These are phyloP conservation scores for Neobulgaria alba DNA, from an alignment of 2,329 filamentous ascomycete genomes.

Conservation along the genomic window DNA sequence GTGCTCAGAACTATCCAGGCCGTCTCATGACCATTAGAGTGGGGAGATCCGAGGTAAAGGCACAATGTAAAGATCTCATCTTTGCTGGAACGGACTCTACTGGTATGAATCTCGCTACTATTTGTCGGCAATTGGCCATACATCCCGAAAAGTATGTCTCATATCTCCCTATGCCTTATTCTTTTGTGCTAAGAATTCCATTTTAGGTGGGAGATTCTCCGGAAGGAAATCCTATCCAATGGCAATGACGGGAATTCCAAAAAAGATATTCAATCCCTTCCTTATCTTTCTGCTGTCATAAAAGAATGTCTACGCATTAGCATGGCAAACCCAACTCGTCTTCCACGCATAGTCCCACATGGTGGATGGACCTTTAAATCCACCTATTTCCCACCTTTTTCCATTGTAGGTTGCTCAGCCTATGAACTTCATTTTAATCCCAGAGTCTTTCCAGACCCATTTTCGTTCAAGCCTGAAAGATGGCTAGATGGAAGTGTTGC, in stretches of 20 bases:
- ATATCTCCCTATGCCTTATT: no score
- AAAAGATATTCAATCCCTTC: no score
- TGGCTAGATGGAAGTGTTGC: slow-evolving; percentile 37
- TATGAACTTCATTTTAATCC: slow-evolving; percentile 32
- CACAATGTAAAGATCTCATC: slow-evolving; percentile 45
- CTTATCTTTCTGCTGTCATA: slow-evolving; percentile 42
- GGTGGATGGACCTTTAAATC: slow-evolving; percentile 13
- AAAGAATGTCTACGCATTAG: slow-evolving; percentile 40
- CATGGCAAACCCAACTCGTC: slow-evolving; percentile 32
- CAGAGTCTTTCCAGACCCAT: slow-evolving; percentile 31
- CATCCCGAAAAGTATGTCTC: no score
- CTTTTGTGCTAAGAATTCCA: no score
- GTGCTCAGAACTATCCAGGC: slow-evolving; percentile 38
- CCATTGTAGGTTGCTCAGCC: slow-evolving; percentile 17
- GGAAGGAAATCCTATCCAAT: no score
- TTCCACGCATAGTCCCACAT: slow-evolving; percentile 13
- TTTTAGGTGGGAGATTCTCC: no score
- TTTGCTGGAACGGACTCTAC: slow-evolving; percentile 48
- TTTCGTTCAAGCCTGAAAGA: slow-evolving; percentile 39
- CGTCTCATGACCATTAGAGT: slow-evolving; percentile 38
- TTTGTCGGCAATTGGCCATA: slow-evolving; percentile 38
- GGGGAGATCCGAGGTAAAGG: slow-evolving; percentile 35
- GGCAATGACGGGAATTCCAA: no score
- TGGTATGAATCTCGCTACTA: slow-evolving; percentile 41
- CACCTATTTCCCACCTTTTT: slow-evolving; percentile 13